Evolutionary conservation across 2,329 filamentous ascomycete genomes (phyloP), one percentile per base, ranked within the genome.

Genomic region (Aspergillus alliaceus): DNA sequence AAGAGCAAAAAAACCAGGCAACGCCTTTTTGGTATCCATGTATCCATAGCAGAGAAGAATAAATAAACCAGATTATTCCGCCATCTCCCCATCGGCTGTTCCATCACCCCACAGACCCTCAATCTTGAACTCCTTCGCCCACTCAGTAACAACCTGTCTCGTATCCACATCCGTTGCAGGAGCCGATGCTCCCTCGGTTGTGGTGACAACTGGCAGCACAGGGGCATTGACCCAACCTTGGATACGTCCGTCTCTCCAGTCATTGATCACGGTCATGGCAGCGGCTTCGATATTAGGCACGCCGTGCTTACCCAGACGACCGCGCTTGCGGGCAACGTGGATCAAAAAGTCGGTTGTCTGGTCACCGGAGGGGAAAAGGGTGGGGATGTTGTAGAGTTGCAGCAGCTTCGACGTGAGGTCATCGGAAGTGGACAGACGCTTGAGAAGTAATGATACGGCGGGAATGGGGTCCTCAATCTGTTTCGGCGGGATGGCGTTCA

Each of bases 231-330:
- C 85, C 93, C 93, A 96, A 56, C 93, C 93, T 76, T 96, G 91
- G 67, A 99, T 96, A 52, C 95, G 86, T 25, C 93, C 93, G 72
- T 98, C 93, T 65, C 95, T 86, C 91, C 95, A 96, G 79, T 99
- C 95, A n/a, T 87, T 95, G 57, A 99, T 86, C 55, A 99, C 93
- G 0, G 91, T 89, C 84, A 95, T 93, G 61, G 93, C 95, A 7
- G 95, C 93, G 53, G 90, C 87, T 64, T 86, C 82, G 58, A 98
- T 76, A 75, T 98, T 99, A 42, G 95, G 95, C 15, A 98, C 84
- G 60, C 95, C 95, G 20, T 93, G 93, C 65, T 90, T 89, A 51
- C 93, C 91, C 15, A 99, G 82, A 56, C 95, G 83, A 53, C 95
- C 95, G 59, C 95, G 85, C 81, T 96, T 97, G 68, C 95, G 86